phyloP scores from a whole-genome alignment of 2,329 filamentous ascomycete species.

The Ophiostoma novo-ulmi region DNA sequence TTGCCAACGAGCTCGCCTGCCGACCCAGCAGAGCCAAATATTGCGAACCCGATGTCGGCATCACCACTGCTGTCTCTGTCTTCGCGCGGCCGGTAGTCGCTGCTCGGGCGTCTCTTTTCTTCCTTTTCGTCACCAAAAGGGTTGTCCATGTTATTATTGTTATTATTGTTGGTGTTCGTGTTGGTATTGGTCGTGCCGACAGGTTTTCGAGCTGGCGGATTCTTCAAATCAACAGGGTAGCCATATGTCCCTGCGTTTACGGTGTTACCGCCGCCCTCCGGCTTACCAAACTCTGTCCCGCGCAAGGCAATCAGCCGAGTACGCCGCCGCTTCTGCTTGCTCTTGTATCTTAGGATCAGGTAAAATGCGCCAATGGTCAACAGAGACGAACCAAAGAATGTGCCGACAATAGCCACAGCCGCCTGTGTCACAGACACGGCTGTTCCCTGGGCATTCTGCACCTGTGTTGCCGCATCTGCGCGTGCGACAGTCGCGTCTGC shows the following conservation, averaged over 20 bases:
- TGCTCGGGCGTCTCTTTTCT: conserved; percentile 18
- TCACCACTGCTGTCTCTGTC: conserved; percentile 11
- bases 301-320: conserved; percentile 21
- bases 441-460: conserved; percentile 36
- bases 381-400: conserved; percentile 40
- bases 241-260: conserved; percentile 24
- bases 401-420: conserved; percentile 40
- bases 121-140: conserved; percentile 14
- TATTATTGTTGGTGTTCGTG: no score
- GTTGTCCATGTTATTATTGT: not conserved
- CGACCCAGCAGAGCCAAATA: not conserved
- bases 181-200: not conserved
- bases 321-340: conserved; percentile 28
- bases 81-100: not conserved
- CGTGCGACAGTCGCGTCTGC: conserved; percentile 33
- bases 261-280: conserved; percentile 9
- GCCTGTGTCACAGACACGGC: conserved; percentile 41
- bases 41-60: not conserved
- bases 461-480: conserved; percentile 33
- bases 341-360: conserved; percentile 34
- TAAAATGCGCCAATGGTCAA: conserved; percentile 38
- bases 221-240: conserved; percentile 31
- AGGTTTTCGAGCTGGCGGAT: conserved; percentile 20
- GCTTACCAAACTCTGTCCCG: conserved; percentile 10
- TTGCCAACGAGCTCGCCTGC: not conserved